Conservation (phyloP, 768 basidiomycete genomes). For the Dacryopinax spathularia region DNA sequence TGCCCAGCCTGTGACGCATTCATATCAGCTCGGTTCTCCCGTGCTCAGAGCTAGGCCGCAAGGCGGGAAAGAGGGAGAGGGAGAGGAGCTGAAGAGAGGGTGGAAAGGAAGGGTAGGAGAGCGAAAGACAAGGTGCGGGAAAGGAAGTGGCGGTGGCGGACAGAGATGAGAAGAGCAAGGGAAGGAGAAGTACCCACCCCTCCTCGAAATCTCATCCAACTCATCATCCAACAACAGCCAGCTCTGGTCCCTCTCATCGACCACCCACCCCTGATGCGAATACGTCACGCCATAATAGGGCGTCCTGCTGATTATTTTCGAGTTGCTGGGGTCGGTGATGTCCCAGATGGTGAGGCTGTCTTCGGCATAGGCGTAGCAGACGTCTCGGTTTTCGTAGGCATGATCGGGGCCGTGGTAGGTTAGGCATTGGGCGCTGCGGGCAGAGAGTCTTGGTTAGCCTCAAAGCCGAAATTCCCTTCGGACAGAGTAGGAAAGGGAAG, state of each 20-base stretch:
- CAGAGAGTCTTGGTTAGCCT: background rate
- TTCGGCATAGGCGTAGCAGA: background rate
- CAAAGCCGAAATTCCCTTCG: too few relatives aligned
- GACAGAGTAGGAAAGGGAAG: too few relatives aligned
- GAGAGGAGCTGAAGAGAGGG: background rate
- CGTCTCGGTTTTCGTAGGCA: background rate
- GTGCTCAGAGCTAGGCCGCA: too few relatives aligned
- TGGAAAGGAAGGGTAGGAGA: too few relatives aligned
- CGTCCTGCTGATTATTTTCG: background rate
- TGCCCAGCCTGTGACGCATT: background rate
- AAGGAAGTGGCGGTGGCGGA: too few relatives aligned
- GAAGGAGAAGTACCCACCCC: background rate
- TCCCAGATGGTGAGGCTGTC: slow-evolving; percentile 1
- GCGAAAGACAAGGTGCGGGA: too few relatives aligned
- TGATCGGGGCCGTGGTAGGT: background rate
- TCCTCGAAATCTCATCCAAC: background rate
- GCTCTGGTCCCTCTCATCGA: background rate
- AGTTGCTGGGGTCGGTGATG: background rate
- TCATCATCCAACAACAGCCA: background rate
- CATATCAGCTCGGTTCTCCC: background rate
- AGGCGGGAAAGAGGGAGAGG: too few relatives aligned
- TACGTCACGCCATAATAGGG: background rate
- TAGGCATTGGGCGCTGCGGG: background rate
- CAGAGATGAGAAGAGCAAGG: background rate
- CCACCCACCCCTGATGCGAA: background rate